Conservation (phyloP, 805 yeast genomes). For the Lachancea lanzarotensis region DNA sequence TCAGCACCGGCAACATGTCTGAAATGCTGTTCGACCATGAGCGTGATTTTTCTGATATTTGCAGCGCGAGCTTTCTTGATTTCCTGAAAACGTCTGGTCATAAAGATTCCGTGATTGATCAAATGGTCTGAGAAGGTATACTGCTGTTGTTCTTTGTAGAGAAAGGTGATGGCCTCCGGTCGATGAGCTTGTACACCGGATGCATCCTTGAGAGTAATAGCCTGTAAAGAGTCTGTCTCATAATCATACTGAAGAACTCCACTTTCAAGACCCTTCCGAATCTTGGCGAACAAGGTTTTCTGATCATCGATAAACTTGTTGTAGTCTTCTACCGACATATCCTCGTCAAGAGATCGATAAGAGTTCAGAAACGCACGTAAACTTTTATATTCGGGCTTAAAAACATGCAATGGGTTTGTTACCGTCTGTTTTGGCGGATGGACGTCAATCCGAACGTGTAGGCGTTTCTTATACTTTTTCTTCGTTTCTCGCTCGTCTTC, state of each 20-base stretch:
- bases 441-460: conserved; percentile 32
- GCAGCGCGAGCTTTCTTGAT: conserved; percentile 56
- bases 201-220: conserved; percentile 39
- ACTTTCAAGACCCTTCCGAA: conserved; percentile 41
- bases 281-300: conserved; percentile 35
- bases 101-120: conserved; percentile 63
- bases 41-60: conserved; percentile 66
- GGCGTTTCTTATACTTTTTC: conserved; percentile 15
- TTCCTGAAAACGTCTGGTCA: conserved; percentile 65
- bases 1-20: conserved; percentile 82
- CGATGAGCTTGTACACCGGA: conserved; percentile 33
- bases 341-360: conserved; percentile 56
- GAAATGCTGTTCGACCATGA: conserved; percentile 80
- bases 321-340: conserved; percentile 54
- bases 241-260: conserved; percentile 42
- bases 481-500: conserved; percentile 21
- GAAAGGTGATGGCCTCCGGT: conserved; percentile 42
- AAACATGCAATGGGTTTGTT: conserved; percentile 55
- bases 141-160: conserved; percentile 32
- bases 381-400: conserved; percentile 38
- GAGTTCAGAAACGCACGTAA: conserved; percentile 46
- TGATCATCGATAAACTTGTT: conserved; percentile 52
- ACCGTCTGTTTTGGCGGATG: conserved; percentile 41
- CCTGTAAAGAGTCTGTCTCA: conserved; percentile 34
- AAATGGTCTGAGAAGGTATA: conserved; percentile 67